phyloP scores from a whole-genome alignment of 108 stramenopile species.

The Nitzschia sp. region DNA sequence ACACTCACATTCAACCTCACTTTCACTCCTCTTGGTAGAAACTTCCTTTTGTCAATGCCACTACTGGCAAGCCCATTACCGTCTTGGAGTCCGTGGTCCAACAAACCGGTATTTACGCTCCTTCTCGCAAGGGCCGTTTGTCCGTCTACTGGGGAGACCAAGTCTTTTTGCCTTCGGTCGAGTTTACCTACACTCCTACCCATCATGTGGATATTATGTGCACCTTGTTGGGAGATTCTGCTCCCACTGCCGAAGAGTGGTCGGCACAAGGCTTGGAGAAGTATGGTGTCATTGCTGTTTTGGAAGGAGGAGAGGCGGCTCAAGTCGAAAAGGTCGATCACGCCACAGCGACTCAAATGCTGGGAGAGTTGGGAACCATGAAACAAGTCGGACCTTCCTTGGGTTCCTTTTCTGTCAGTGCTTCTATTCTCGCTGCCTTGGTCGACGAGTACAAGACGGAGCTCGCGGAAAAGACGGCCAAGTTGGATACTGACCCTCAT shows the following conservation, averaged over 20 bases:
- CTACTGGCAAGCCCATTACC: conserved; percentile 76
- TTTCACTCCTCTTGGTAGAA: conserved; percentile 44
- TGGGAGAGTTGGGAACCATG: conserved; percentile 86
- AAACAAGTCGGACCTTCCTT: conserved; percentile 89
- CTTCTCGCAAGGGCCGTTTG: conserved; percentile 88
- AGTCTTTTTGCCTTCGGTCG: conserved; percentile 89
- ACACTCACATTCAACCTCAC: too few species aligned
- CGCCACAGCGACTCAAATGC: conserved; percentile 90
- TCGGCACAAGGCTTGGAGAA: conserved; percentile 91
- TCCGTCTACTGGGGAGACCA: conserved; percentile 99
- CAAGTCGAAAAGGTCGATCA: conserved; percentile 99
- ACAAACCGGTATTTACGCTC: conserved; percentile 96
- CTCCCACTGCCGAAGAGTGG: conserved; percentile 91
- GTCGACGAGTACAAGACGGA: conserved; percentile 83
- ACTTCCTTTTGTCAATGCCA: conserved; percentile 73
- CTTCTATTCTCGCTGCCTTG: conserved; percentile 78
- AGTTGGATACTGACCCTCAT: conserved; percentile 92
- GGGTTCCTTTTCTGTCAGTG: conserved; percentile 92
- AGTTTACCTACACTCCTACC: conserved; percentile 76
- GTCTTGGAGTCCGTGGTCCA: conserved; percentile 96
- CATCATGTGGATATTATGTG: conserved; percentile 98
- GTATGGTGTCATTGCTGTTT: conserved; percentile 96
- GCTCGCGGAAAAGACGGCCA: conserved; percentile 80
- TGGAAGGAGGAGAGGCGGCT: conserved; percentile 78
- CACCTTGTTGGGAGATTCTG: conserved; percentile 84